These are phyloP conservation scores for Cladosporium sp. DNA, from an alignment of 2,329 filamentous ascomycete genomes.

Conservation along the genomic window DNA sequence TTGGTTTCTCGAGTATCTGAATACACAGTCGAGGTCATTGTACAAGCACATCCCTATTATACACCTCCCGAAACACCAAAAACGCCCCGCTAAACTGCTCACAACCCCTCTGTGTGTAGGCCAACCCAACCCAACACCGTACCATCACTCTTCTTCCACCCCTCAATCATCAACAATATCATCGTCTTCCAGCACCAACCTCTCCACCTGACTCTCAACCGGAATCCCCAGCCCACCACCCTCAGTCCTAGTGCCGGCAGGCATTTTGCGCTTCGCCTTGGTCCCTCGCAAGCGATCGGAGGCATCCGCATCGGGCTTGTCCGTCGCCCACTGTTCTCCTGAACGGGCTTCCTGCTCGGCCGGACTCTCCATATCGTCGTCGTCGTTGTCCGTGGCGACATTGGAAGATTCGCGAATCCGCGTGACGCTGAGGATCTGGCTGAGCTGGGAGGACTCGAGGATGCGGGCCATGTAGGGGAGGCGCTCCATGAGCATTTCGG, in stretches of 20 bases:
- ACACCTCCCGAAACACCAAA: constrained; percentile 1
- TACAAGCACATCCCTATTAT: background rate
- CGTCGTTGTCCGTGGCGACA: constrained; percentile 26
- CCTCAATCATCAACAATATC: constrained; percentile 48
- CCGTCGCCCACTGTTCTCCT: constrained; percentile 48
- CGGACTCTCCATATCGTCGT: constrained; percentile 19
- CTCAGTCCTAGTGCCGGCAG: constrained; percentile 24
- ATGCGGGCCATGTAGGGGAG: constrained; percentile 83
- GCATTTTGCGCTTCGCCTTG: constrained; percentile 23
- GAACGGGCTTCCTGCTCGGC: background rate
- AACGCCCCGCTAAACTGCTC: background rate
- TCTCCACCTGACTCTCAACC: constrained; percentile 36
- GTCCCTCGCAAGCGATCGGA: constrained; percentile 16
- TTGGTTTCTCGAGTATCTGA: background rate
- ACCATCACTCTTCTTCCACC: background rate
- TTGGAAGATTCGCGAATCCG: constrained; percentile 48
- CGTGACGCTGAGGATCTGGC: constrained; percentile 68
- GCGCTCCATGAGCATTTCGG: constrained; percentile 78
- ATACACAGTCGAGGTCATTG: background rate
- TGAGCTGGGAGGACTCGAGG: constrained; percentile 49
- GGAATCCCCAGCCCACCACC: constrained; percentile 29
- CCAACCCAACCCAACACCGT: background rate
- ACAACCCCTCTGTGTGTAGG: background rate
- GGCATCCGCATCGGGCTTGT: constrained; percentile 38
- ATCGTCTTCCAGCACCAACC: constrained; percentile 49